Evolutionary conservation across 2,329 filamentous ascomycete genomes (phyloP).

Genomic region (Aspergillus hortae): DNA sequence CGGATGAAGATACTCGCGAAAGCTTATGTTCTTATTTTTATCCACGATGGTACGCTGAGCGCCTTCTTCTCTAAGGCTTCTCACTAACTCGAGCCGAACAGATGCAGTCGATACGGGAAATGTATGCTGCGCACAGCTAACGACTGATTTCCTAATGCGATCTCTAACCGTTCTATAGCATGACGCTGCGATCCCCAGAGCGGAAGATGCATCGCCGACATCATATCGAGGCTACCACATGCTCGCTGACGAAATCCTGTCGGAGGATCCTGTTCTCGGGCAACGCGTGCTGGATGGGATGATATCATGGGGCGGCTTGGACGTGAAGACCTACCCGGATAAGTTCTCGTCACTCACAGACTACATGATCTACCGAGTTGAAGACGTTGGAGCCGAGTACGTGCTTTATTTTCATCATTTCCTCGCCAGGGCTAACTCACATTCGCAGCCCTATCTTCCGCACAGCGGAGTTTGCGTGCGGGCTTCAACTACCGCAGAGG

Average conservation of each 20-base stretch:
- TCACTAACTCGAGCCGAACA: not conserved
- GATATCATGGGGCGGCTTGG: conserved; percentile 4
- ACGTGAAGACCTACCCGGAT: not conserved
- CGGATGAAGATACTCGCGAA: conserved; percentile 7
- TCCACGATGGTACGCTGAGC: conserved; percentile 11
- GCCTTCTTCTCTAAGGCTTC: not conserved
- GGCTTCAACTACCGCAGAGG: not conserved
- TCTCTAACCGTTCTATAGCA: not conserved
- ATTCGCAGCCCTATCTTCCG: conserved; percentile 4
- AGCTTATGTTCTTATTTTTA: conserved; percentile 8
- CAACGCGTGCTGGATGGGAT: conserved; percentile 6
- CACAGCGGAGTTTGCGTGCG: conserved; percentile 8
- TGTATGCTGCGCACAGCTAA: not conserved
- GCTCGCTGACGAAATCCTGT: conserved; percentile 4
- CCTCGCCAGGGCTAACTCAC: not conserved
- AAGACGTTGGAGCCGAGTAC: conserved; percentile 10
- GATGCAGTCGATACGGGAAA: conserved; percentile 10
- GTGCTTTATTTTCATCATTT: not conserved
- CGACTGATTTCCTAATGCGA: not conserved
- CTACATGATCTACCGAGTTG: conserved; percentile 7
- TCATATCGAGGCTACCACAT: conserved; percentile 2
- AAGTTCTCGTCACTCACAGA: conserved; percentile 2
- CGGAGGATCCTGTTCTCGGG: conserved; percentile 3
- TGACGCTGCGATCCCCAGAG: not conserved
- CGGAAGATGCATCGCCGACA: not conserved